Evolutionary conservation across 192 early-diverging fungal species (phyloP), one percentile per base, ranked within the genome.

Genomic region (Backusella luteola): DNA sequence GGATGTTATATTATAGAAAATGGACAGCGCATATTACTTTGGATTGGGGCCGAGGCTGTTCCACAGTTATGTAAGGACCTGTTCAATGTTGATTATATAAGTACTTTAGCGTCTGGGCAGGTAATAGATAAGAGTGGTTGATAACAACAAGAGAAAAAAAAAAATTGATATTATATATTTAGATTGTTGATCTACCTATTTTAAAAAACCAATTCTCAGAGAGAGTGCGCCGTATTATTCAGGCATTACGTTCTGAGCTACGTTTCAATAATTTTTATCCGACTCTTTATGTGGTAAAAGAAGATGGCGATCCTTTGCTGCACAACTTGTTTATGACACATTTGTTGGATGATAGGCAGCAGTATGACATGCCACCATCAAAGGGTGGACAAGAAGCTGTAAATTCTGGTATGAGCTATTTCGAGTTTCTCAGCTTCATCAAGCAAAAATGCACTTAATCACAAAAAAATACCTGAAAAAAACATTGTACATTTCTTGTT

Each of bases 1-100:
- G 93, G 94, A 17, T 78, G 93, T 5, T 96, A 90, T 80, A 82
- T 96, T 46, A 84, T 96, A 34, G 89, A 92, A 66, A 88, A 89
- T 74, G 91, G 93, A 19, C 68, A 81, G 3, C 89, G 93, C 63
- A 86, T 91, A 19, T 92, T 91, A 77, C 67, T 96, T 49, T 95
- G 93, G 93, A 80, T 96, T 39, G 91, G 92, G 3, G 81, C 90
- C 32, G 86, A 84, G 3, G 89, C 83, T 35, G 78, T 78, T 19
- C 87, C 91, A 1, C 83, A 91, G 52, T 67, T 95, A 14, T 85
- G 85, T 42, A 83, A 80, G 36, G 79, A 83, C 32, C 83, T 96
- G 74, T 89, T 96, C 66, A 89, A 89, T 52, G 87, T 86, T 12
- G 82, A 85, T 34, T 74, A 79, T 11, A 89, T 90, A 75, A 91